Percentiles rank a stretch among this genome's conserved stretches.
phyloP scores from a whole-genome alignment of 2,329 filamentous ascomycete species.

The Fusarium guadeloupense region DNA sequence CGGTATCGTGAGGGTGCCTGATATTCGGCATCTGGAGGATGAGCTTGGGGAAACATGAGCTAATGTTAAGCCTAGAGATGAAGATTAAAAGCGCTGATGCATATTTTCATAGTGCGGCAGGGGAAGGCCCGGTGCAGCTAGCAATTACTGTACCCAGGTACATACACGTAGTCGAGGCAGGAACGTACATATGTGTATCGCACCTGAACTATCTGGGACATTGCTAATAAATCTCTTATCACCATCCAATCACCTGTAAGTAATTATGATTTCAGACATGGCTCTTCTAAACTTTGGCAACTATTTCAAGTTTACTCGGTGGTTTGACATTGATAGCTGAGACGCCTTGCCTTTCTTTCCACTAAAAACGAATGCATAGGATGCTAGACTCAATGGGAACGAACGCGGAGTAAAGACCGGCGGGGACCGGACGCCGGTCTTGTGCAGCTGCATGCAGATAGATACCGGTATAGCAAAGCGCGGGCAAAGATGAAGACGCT shows the following conservation, averaged over 20 bases:
- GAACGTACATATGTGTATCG: neutral
- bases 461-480: constrained; percentile 22
- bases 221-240: too few species aligned
- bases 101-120: constrained; percentile 25
- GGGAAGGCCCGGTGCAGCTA: constrained; percentile 33
- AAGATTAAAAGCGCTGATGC: constrained; percentile 27
- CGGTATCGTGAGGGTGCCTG: constrained; percentile 23
- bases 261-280: too few species aligned
- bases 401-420: constrained; percentile 29
- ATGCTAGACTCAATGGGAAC: constrained; percentile 15
- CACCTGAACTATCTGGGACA: neutral
- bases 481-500: constrained; percentile 26
- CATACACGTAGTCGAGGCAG: constrained; percentile 7
- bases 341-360: too few species aligned
- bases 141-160: neutral
- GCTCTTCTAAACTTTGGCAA: neutral
- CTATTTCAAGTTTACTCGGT: neutral
- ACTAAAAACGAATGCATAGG: too few species aligned
- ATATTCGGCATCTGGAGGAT: constrained; percentile 22
- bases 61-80: too few species aligned
- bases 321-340: neutral
- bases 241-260: too few species aligned
- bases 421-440: constrained; percentile 40
- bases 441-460: constrained; percentile 40
- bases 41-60: constrained; percentile 8